Evolutionary conservation across 257 asterid genomes (phyloP).

Genomic region (Solanum clarkiae): DNA sequence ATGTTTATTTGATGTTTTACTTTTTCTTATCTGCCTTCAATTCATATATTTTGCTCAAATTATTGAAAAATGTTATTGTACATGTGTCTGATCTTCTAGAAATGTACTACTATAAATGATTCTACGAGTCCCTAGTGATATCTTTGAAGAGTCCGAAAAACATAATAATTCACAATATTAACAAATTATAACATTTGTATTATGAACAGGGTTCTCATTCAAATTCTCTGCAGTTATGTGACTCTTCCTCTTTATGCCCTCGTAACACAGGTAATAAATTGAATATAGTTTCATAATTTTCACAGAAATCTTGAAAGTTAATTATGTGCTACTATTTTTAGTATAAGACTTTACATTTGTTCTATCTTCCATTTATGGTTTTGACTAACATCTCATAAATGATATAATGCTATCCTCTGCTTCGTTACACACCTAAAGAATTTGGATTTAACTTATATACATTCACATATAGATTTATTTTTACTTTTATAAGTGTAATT

Average conservation of each 20-base stretch:
- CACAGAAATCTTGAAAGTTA: not conserved
- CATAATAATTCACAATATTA: not conserved
- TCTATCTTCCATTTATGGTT: too few species aligned
- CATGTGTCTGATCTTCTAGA: not conserved
- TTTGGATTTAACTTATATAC: too few species aligned
- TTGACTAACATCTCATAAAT: not conserved
- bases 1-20: not conserved
- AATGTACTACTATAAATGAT: not conserved
- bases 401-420: not conserved
- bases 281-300: not conserved
- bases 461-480: too few species aligned
- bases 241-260: slow-evolving; percentile 94
- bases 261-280: slow-evolving; percentile 67
- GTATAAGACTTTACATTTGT: too few species aligned
- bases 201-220: slow-evolving; percentile 49
- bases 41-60: not conserved
- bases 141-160: not conserved
- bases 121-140: not conserved
- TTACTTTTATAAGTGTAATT: not conserved
- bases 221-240: slow-evolving; percentile 77
- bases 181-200: not conserved
- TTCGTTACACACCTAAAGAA: not conserved
- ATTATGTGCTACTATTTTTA: too few species aligned
- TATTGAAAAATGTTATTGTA: not conserved
- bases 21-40: not conserved